Evolutionary conservation across 139 green algal species (phyloP), one percentile per base, ranked within the genome.

Genomic region (Pseudopediastrum boryanum): DNA sequence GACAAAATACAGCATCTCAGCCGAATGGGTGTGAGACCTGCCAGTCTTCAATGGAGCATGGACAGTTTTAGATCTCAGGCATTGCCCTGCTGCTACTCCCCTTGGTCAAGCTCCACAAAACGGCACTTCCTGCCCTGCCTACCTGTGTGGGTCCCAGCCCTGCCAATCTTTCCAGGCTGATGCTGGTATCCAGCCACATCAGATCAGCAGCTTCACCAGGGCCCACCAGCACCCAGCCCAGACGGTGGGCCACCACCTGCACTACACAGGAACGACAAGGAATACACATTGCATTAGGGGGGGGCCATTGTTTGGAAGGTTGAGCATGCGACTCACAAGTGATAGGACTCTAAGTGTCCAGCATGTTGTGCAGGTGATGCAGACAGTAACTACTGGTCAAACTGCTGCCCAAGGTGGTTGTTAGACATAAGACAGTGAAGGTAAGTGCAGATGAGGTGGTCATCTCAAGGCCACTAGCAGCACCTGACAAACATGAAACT

Each of bases 171-270:
- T 95, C 92, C 23, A 91, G 85, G 58, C 71, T 70, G 13, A 94
- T 83, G 10, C 86, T 93, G 1, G 88, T 94, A 84, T 96, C 92
- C 3, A 87, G 94, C 91, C 91, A 96, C 77, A 88, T 93, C 25
- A 94, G 29, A 77, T 94, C 83, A 44, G 78, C 46, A 46, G 21
- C 16, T 35, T 51, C 52, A 38, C 69, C 69, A 31, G 54, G 85
- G 3, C 84, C 86, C 13, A 92, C 90, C 68, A 94, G 85, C 51
- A 81, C 80, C 92, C 92, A 96, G 4, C 90, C 90, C 72, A 95
- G 84, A 63, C 33, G 50, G 1, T 8, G 36, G 50, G 69, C 69
- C 12, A 66, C 50, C 31, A 66, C 3, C 89, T 90, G 58, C 83
- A 72, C 72, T 85, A 78, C 71, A 93, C 82, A 21, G 6, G 9